These are phyloP conservation scores for Lactifluus subvellereus DNA, from an alignment of 768 basidiomycete species.

Conservation along the genomic window DNA sequence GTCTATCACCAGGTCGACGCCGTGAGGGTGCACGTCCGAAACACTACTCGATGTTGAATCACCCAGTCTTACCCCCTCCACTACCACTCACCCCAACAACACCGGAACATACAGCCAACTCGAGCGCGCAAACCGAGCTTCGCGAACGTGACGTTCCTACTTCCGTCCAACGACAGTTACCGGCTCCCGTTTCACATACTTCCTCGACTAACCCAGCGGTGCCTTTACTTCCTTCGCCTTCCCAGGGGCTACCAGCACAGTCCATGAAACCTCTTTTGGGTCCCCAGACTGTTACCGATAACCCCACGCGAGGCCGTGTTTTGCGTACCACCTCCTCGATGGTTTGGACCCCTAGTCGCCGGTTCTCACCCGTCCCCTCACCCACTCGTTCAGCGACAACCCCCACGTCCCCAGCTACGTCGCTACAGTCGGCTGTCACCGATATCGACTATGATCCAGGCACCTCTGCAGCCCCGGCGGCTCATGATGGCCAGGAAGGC, in stretches of 20 bases:
- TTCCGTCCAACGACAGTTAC: not conserved
- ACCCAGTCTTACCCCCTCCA: constrained; percentile 6
- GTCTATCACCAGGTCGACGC: not conserved
- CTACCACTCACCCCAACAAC: constrained; percentile 1
- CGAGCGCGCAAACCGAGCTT: not conserved
- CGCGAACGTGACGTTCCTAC: not conserved
- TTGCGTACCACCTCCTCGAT: constrained; percentile 12
- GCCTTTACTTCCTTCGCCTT: not conserved
- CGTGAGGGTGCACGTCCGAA: constrained; percentile 14
- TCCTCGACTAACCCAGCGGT: not conserved
- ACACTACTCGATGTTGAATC: constrained; percentile 18
- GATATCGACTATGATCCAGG: not conserved
- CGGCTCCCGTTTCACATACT: not conserved
- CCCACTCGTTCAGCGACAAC: constrained; percentile 11
- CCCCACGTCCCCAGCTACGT: constrained; percentile 11
- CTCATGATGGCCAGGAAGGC: constrained; percentile 3
- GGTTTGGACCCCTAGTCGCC: constrained; percentile 11
- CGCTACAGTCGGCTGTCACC: constrained; percentile 9
- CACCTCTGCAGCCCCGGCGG: not conserved
- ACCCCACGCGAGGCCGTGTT: constrained; percentile 11
- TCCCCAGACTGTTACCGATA: not conserved
- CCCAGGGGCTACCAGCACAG: not conserved
- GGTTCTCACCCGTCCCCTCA: constrained; percentile 11
- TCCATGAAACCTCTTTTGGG: not conserved
- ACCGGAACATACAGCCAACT: not conserved